A percentile compares a stretch with the other conserved stretches of the same genome.
Evolutionary conservation across 345 rosid genomes (phyloP).

Genomic region (Psidium guajava): DNA sequence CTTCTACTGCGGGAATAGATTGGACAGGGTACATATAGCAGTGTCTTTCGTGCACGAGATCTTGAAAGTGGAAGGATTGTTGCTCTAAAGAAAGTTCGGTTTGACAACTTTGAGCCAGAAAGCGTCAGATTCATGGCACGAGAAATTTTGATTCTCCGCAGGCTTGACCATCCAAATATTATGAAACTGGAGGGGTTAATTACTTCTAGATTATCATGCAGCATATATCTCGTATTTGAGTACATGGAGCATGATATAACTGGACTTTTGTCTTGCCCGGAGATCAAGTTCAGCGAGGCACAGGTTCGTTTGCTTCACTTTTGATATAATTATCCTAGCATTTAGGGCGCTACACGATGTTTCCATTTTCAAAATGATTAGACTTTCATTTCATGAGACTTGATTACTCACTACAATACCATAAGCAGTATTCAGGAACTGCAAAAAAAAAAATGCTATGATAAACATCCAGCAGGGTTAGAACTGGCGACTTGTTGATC

Average conservation of each 20-base stretch:
- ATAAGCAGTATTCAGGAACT: neutral
- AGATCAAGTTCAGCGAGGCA: constrained; percentile 65
- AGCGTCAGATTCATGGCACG: constrained; percentile 98
- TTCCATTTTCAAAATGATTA: neutral
- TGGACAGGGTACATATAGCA: constrained; percentile 97
- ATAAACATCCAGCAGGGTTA: neutral
- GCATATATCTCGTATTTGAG: constrained; percentile 88
- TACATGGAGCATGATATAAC: constrained; percentile 98
- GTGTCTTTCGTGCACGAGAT: constrained; percentile 86
- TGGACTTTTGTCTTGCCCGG: constrained; percentile 79
- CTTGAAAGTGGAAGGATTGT: constrained; percentile 71
- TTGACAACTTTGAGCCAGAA: constrained; percentile 96
- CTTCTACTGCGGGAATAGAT: constrained; percentile 28
- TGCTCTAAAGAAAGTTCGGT: constrained; percentile 91
- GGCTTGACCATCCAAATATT: constrained; percentile 86
- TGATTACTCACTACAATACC: neutral
- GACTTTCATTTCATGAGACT: neutral
- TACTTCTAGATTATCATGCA: constrained; percentile 74
- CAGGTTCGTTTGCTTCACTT: constrained; percentile 50
- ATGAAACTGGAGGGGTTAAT: constrained; percentile 84
- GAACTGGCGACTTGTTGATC: neutral
- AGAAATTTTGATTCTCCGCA: constrained; percentile 83
- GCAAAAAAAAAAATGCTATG: neutral
- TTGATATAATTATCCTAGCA: neutral
- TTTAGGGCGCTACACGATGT: neutral